Evolutionary conservation across 805 yeast species (phyloP).

Genomic region (Clavispora santaluciae): DNA sequence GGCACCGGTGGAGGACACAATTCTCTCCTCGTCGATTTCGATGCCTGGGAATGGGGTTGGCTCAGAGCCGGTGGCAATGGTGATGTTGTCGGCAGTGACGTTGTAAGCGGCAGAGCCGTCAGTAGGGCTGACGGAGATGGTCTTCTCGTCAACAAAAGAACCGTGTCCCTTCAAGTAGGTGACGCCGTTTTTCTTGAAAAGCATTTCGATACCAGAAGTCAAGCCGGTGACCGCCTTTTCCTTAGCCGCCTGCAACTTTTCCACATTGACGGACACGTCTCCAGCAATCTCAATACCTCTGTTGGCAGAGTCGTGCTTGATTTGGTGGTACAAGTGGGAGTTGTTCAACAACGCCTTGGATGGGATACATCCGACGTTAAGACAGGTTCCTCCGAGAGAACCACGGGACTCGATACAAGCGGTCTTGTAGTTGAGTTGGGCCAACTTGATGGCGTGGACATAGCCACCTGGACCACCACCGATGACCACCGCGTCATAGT

Average conservation of each 20-base stretch:
- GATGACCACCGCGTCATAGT: slow-evolving; percentile 88
- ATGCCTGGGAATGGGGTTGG: slow-evolving; percentile 99
- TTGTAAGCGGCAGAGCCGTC: slow-evolving; percentile 73
- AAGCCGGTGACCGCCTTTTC: slow-evolving; percentile 83
- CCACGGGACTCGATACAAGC: slow-evolving; percentile 99
- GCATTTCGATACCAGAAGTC: slow-evolving; percentile 90
- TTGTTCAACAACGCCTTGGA: slow-evolving; percentile 94
- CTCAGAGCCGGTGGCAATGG: slow-evolving; percentile 98
- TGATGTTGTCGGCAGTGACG: slow-evolving; percentile 78
- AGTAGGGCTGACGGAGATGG: slow-evolving; percentile 73
- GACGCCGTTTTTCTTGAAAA: slow-evolving; percentile 93
- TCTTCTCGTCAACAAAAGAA: slow-evolving; percentile 76
- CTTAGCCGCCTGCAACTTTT: slow-evolving; percentile 83
- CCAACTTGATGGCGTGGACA: slow-evolving; percentile 98
- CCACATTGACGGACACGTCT: slow-evolving; percentile 71
- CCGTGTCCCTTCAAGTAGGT: slow-evolving; percentile 93
- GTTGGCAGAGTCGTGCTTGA: slow-evolving; percentile 72
- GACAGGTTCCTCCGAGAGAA: slow-evolving; percentile 93
- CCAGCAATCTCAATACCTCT: slow-evolving; percentile 87
- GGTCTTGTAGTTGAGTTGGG: slow-evolving; percentile 89
- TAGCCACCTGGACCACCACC: slow-evolving; percentile 99
- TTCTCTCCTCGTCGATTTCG: slow-evolving; percentile 92
- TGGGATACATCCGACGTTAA: slow-evolving; percentile 98
- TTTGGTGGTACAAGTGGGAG: slow-evolving; percentile 87
- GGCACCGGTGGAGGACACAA: slow-evolving; percentile 93